A percentile compares a stretch with the other conserved stretches of the same genome.
Conservation (phyloP, 1,139 yeast genomes). For the Sugiyamaella castrensis region DNA sequence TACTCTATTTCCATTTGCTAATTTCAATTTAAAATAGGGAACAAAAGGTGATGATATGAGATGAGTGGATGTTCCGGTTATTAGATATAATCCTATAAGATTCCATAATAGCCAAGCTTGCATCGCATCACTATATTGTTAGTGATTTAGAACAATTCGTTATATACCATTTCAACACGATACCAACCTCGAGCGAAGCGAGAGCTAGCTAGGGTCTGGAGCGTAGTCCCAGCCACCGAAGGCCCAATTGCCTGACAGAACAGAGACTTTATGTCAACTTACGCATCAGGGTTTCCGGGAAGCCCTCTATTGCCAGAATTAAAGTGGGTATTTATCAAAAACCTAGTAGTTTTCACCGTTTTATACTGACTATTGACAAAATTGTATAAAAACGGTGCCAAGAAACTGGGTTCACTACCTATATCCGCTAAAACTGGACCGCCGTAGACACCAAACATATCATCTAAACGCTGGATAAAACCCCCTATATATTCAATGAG, state of each 20-base stretch:
- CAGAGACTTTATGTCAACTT: not conserved
- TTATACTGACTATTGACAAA: slow-evolving; percentile 15
- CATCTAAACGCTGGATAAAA: slow-evolving; percentile 38
- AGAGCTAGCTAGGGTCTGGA: no score
- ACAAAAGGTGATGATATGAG: slow-evolving; percentile 40
- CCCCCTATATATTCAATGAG: slow-evolving; percentile 36
- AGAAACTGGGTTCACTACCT: slow-evolving; percentile 17
- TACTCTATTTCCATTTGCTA: slow-evolving; percentile 35
- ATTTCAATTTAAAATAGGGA: slow-evolving; percentile 30
- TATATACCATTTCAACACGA: no score
- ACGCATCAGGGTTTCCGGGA: slow-evolving; percentile 44
- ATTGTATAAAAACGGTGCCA: slow-evolving; percentile 15
- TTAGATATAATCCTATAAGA: slow-evolving; percentile 41
- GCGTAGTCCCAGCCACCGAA: no score
- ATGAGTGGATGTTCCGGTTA: slow-evolving; percentile 42
- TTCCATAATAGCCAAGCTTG: slow-evolving; percentile 44
- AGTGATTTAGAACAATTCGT: no score
- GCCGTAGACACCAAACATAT: slow-evolving; percentile 35
- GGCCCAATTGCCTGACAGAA: no score
- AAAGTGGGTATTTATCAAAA: slow-evolving; percentile 36
- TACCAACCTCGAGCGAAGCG: no score
- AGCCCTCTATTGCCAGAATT: slow-evolving; percentile 34
- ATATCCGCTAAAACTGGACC: slow-evolving; percentile 14
- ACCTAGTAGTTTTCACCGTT: slow-evolving; percentile 13
- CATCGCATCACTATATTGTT: slow-evolving; percentile 38